Percentiles rank a stretch among this genome's conserved stretches.
phyloP scores from a whole-genome alignment of 768 basidiomycete genomes.

The Tephrocybe sp. region DNA sequence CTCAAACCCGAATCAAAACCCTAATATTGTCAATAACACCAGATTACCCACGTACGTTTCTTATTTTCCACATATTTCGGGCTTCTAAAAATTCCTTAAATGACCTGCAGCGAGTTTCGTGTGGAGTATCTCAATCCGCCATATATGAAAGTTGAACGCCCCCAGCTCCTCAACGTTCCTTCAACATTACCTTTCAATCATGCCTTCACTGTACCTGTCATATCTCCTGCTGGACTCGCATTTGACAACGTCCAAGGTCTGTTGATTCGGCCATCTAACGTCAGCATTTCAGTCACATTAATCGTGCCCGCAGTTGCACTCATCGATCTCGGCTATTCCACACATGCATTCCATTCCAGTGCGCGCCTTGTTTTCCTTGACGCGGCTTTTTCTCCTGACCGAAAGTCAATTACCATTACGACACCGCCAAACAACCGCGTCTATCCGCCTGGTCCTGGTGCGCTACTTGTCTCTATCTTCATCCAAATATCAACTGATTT shows the following conservation, averaged over 20 bases:
- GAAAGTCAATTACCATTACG: slow-evolving; percentile 29
- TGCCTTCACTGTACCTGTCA: slow-evolving; percentile 29
- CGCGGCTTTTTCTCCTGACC: slow-evolving; percentile 26
- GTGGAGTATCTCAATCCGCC: slow-evolving; percentile 42
- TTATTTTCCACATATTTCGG: slow-evolving; percentile 11
- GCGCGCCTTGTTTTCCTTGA: slow-evolving; percentile 34
- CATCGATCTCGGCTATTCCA: slow-evolving; percentile 40
- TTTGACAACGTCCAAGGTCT: slow-evolving; percentile 26
- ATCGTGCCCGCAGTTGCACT: slow-evolving; percentile 27
- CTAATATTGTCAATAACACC: slow-evolving; percentile 8
- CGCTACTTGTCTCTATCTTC: background rate
- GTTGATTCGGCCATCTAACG: background rate
- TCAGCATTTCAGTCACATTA: background rate
- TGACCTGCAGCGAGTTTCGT: slow-evolving; percentile 30
- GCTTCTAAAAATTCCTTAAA: slow-evolving; percentile 22
- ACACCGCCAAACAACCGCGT: slow-evolving; percentile 36
- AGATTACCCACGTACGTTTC: slow-evolving; percentile 6
- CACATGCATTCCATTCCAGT: slow-evolving; percentile 31
- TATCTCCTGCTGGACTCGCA: slow-evolving; percentile 27
- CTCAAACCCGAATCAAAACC: slow-evolving; percentile 35
- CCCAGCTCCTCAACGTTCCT: slow-evolving; percentile 31
- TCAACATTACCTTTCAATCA: slow-evolving; percentile 34
- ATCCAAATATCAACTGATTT: background rate
- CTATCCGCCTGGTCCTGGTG: slow-evolving; percentile 34
- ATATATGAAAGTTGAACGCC: slow-evolving; percentile 35